Evolutionary conservation across 2,329 filamentous ascomycete species (phyloP), one percentile per base, ranked within the genome.

Genomic region (Arachnopeziza araneosa): DNA sequence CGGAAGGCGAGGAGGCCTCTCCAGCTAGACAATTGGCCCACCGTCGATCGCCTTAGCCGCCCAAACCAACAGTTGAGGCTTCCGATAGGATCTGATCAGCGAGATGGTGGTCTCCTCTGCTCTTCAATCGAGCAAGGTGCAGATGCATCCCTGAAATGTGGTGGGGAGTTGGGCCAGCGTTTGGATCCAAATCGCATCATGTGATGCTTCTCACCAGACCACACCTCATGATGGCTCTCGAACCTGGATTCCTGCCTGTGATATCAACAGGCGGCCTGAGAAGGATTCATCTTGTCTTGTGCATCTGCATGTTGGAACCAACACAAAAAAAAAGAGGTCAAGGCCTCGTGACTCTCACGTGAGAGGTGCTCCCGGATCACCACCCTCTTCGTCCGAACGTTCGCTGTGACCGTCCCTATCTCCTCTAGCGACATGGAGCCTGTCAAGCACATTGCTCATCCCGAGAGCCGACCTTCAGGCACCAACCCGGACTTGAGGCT

Each of bases 41-140:
- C 32, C 49, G n/a, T 24, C 21, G 52, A 52, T 54, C 48, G 57
- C 49, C 52, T 23, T 59, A 52, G 26, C 48, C 57, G 57, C 57
- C 57, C 53, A 30, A 49, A 52, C 24, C 44, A 53, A n/a, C 52
- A 24, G 23, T 22, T 56, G 21, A 54, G 17, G 48, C 24, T 50
- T 55, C 57, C 57, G 57, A 59, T 59, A 51, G 57, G 57, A 44
- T 44, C 36, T 44, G 36, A 12, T 6, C 36, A 19, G 6, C 10
- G 36, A 44, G 36, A 44, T 44, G 36, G 36, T 44, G 36, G 36
- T 19, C 36, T 44, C 36, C 36, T 14, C 12, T 44, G 36, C 6
- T 14, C 3, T 17, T 44, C 36, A 44, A 44, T 44, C 17, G 36
- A 44, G 36, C 36, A 44, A 14, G 6, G 17, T 44, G 12, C 36